Conservation (phyloP, 1,284 basidiomycete species). For the Blastosporella zonata region DNA sequence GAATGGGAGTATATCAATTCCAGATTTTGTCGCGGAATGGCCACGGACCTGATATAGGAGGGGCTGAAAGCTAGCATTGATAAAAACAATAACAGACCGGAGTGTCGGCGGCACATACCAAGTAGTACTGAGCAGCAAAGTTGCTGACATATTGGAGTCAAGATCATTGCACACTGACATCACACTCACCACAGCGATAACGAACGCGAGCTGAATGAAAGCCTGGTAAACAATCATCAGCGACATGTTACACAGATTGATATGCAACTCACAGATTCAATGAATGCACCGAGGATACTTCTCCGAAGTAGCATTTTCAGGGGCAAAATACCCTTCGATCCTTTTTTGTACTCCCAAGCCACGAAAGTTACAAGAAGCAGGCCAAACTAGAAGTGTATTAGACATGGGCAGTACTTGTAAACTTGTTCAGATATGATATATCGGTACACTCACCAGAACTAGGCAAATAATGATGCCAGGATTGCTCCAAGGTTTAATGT, state of each 20-base stretch:
- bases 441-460: not conserved
- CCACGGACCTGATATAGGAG: conserved; percentile 17
- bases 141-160: not conserved
- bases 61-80: conserved; percentile 6
- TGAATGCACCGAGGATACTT: conserved; percentile 6
- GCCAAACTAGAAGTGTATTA: conserved; percentile 1
- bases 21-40: conserved; percentile 18
- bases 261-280: conserved; percentile 4
- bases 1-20: conserved; percentile 22
- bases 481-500: conserved; percentile 15
- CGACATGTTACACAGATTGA: not conserved
- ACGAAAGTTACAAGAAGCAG: conserved; percentile 12
- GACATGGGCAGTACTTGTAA: not conserved
- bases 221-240: not conserved
- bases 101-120: not conserved
- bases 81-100: not conserved
- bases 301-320: conserved; percentile 11
- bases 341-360: conserved; percentile 8
- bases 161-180: not conserved
- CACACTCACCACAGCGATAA: not conserved
- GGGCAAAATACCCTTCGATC: conserved; percentile 15
- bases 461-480: conserved; percentile 4
- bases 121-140: not conserved
- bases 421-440: not conserved
- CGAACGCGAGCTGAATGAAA: not conserved